Percentiles rank a stretch among this genome's conserved stretches.
phyloP scores from a whole-genome alignment of 2,329 filamentous ascomycete genomes.

The Exophiala mesophila region DNA sequence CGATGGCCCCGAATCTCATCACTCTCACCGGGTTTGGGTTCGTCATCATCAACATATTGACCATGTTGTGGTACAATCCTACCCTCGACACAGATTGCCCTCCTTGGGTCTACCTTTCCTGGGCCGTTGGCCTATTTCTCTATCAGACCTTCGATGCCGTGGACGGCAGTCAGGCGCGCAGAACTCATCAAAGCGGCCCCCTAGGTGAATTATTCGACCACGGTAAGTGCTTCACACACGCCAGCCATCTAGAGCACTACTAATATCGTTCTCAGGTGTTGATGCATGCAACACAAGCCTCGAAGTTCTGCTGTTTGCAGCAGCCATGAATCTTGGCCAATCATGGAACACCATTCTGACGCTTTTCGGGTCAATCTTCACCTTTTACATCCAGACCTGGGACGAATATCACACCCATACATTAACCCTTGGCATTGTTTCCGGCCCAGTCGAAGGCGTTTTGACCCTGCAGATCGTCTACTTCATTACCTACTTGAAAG shows the following conservation, averaged over 20 bases:
- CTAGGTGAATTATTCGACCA: conserved; percentile 97
- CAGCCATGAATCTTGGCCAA: conserved; percentile 87
- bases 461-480: conserved; percentile 79
- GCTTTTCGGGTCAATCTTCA: conserved; percentile 78
- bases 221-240: conserved; percentile 52
- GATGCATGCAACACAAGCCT: conserved; percentile 96
- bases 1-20: conserved; percentile 66
- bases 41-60: conserved; percentile 81
- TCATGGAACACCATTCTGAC: conserved; percentile 80
- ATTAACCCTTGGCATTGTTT: conserved; percentile 83
- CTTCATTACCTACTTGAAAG: conserved; percentile 74
- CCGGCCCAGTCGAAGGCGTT: conserved; percentile 91
- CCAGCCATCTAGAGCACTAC: too few relatives aligned
- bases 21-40: conserved; percentile 88
- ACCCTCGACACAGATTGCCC: conserved; percentile 90
- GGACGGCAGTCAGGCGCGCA: conserved; percentile 85
- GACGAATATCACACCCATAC: conserved; percentile 99
- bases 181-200: conserved; percentile 87
- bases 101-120: conserved; percentile 88
- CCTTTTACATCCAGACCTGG: conserved; percentile 99
- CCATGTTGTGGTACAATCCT: conserved; percentile 94
- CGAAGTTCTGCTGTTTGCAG: conserved; percentile 86
- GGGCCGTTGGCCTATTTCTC: conserved; percentile 82
- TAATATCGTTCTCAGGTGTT: conserved; percentile 61
- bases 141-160: conserved; percentile 99